Base-by-base conservation (phyloP, 2,329 filamentous ascomycete genomes). In the Aschersonia sp. region DNA sequence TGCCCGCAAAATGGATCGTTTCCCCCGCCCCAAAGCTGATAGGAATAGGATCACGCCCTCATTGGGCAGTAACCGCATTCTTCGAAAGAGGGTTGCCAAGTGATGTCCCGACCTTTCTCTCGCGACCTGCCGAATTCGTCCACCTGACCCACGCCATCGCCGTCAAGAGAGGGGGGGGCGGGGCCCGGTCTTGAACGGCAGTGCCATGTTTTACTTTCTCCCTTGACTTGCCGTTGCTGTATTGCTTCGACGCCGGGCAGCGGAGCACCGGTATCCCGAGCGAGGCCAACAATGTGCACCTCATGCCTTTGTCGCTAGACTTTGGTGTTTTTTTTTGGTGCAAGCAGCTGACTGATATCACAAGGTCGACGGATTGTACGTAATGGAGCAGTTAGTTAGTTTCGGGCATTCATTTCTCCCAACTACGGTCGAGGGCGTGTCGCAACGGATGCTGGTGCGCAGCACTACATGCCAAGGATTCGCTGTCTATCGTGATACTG, bases 341-440 rank as follows among this genome's bases (percentile, higher is more conserved):
- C 30, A 45, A 43, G 47, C 51, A 52, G 51, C 47, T 51, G 51
- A 51, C 30, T 31, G 38, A 44, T 30, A 48, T 52, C 51, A 52
- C 51, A 48, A 7, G 50, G 49, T 46, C 46, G 47, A 45, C 49
- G 29, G 38, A 29, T 38, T 38, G 49, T 51, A 51, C 51, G 51
- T 51, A 51, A 51, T 44, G 31, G 44, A 43, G 40, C 50, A 44
- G 51, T 40, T 38, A 30, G 45, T 52, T 49, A 40, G 47, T 20
- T 20, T 20, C 20, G 20, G 20, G 20, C 20, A 20, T 20, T 20
- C 20, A 2, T 20, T 20, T 20, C 2, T 20, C 20, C 20, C 20
- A 20, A 20, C 20, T 20, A 20, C 20, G 20, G 20, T 20, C 20
- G 20, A 20, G 20, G 20, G 20, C 20, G 20, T 20, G 20, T 20